Evolutionary conservation across 225 moss, liverwort and hornwort species (phyloP).

Genomic region (Pleurozium schreberi): DNA sequence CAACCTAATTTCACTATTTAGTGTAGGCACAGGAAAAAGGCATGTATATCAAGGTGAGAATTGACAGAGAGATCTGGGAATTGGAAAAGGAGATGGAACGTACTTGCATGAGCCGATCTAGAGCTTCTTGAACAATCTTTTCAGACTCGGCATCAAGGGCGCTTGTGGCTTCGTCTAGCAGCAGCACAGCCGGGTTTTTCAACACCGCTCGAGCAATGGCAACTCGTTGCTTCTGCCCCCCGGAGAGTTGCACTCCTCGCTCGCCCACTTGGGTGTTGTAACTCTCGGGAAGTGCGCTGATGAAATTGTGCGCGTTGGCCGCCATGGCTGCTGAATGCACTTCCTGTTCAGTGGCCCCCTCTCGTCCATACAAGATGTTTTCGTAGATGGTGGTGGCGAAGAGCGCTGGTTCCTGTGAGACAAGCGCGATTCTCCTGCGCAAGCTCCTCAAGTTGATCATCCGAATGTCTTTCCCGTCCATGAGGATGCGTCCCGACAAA

Average conservation of each 20-base stretch:
- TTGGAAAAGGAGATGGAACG: background rate
- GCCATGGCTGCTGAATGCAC: constrained; percentile 25
- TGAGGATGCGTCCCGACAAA: constrained; percentile 9
- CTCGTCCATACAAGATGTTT: constrained; percentile 28
- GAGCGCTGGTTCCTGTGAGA: constrained; percentile 30
- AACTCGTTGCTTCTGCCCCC: constrained; percentile 38
- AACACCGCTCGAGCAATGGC: constrained; percentile 39
- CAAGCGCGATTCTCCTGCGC: constrained; percentile 14
- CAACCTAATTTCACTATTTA: no score
- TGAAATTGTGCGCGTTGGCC: constrained; percentile 27
- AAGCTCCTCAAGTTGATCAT: constrained; percentile 19
- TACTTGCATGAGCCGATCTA: constrained; percentile 27
- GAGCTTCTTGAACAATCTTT: constrained; percentile 24
- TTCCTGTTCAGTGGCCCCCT: constrained; percentile 23
- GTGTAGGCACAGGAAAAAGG: no score
- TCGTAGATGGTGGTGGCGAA: constrained; percentile 31
- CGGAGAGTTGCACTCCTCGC: constrained; percentile 31
- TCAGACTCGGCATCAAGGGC: constrained; percentile 30
- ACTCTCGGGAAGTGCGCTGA: constrained; percentile 14
- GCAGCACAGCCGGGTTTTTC: constrained; percentile 19
- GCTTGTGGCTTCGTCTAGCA: constrained; percentile 36
- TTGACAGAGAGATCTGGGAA: background rate
- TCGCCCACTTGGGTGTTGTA: constrained; percentile 30
- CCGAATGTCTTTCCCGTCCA: constrained; percentile 26
- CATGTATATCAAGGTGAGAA: background rate